Percentiles rank a stretch among this genome's conserved stretches.
Conservation (phyloP, 768 basidiomycete species). For the Auriscalpium microsporum region DNA sequence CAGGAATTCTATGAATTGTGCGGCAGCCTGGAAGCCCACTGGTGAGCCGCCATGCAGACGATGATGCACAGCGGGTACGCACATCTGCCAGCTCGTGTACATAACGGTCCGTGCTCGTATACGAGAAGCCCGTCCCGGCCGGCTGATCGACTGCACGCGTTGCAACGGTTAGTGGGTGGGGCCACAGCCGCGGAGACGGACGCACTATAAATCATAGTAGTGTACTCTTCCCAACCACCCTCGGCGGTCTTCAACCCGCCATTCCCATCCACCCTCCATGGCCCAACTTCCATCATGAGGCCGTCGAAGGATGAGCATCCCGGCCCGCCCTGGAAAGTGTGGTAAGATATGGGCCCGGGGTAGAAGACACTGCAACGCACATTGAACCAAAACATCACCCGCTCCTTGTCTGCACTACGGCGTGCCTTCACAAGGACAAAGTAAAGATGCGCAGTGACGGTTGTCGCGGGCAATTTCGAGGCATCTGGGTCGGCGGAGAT, state of each 20-base stretch:
- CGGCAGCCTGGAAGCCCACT: constrained; percentile 45
- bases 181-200: constrained; percentile 7
- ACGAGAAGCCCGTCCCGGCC: constrained; percentile 91
- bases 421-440: constrained; percentile 88
- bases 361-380: constrained; percentile 35
- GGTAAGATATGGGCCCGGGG: neutral
- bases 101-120: constrained; percentile 77
- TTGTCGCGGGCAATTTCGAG: constrained; percentile 38
- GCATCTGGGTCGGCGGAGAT: constrained; percentile 69
- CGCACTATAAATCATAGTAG: constrained; percentile 86
- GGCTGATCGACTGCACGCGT: constrained; percentile 83
- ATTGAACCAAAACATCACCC: constrained; percentile 96
- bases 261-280: constrained; percentile 71
- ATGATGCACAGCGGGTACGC: constrained; percentile 8
- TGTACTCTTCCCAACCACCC: constrained; percentile 97
- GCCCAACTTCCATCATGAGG: constrained; percentile 96
- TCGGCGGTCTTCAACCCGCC: constrained; percentile 65
- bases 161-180: neutral
- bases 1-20: constrained; percentile 77
- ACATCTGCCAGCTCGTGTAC: constrained; percentile 73
- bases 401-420: constrained; percentile 79
- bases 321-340: constrained; percentile 66
- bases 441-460: constrained; percentile 70
- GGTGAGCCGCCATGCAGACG: neutral
- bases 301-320: constrained; percentile 98